Evolutionary conservation across 1,284 basidiomycete genomes (phyloP), one percentile per base, ranked within the genome.

Genomic region (Kalmanozyma brasiliensis): DNA sequence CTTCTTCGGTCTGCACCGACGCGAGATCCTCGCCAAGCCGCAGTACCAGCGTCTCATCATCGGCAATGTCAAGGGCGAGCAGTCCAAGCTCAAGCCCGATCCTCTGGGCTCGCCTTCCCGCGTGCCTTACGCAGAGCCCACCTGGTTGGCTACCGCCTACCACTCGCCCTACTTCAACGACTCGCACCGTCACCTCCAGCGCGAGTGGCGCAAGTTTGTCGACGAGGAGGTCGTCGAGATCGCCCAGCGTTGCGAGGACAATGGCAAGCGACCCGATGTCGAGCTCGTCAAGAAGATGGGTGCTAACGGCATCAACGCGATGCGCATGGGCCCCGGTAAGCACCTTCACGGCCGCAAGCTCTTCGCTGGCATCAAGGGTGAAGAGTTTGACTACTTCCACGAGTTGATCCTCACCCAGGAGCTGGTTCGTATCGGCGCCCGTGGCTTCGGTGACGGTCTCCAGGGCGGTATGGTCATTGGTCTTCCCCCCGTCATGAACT

Each of bases 161-260:
- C 64, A 64, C 55, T 71, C 72, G 24, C 83, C 83, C 14, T 84
- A 84, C 76, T 84, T 80, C 81, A 83, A 78, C 41, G 79, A 82
- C 37, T 80, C 79, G 47, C 83, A 84, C 73, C 76, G 73, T 43
- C 74, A 74, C 30, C 68, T 84, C 30, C 81, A 83, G 61, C 55
- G 69, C 16, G 83, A 82, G 56, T 67, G 83, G 55, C 81, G 83
- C 46, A 69, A 74, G 29, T 83, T 74, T 52, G 88, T 95, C 56
- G 87, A 92, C 74, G 91, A 89, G n/a, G 86, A 95, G 81, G 91
- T 95, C 36, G 86, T 94, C 49, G 90, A 94, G 81, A 90, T 93
- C 19, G 76, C 78, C 32, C 67, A 62, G 83, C 94, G 94, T 87
- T 84, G 93, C 9, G 93, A 95, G 83, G 92, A 93, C 83, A 93